Evolutionary conservation across 805 yeast genomes (phyloP).

Genomic region (Jamesozyma gamospora): DNA sequence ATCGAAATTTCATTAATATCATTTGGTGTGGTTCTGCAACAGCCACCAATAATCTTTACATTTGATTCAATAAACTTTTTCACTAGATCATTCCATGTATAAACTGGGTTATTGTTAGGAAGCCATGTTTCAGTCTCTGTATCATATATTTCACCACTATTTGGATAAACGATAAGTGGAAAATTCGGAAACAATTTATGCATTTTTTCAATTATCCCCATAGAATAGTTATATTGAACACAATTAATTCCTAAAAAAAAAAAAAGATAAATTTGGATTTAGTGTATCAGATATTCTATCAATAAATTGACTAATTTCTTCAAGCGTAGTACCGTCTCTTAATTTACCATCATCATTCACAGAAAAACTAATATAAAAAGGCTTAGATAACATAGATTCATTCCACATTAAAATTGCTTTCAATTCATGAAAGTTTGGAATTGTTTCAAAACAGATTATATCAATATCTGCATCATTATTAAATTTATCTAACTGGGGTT

Average conservation of each 20-base stretch:
- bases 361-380: slow-evolving; percentile 38
- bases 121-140: slow-evolving; percentile 37
- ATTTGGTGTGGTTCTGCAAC: slow-evolving; percentile 59
- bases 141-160: slow-evolving; percentile 62
- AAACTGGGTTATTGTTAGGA: slow-evolving; percentile 14
- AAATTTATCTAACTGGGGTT: slow-evolving; percentile 36
- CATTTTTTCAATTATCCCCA: slow-evolving; percentile 30
- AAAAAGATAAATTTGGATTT: slow-evolving; percentile 26
- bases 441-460: slow-evolving; percentile 58
- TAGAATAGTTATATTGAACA: slow-evolving; percentile 37
- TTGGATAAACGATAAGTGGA: slow-evolving; percentile 57
- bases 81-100: slow-evolving; percentile 33
- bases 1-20: slow-evolving; percentile 22
- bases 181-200: slow-evolving; percentile 13
- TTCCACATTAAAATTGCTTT: slow-evolving; percentile 35
- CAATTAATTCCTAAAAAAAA: slow-evolving; percentile 66
- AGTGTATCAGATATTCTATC: slow-evolving; percentile 11
- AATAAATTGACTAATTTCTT: slow-evolving; percentile 23
- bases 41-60: slow-evolving; percentile 57
- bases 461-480: slow-evolving; percentile 43
- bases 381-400: slow-evolving; percentile 31
- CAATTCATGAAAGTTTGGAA: slow-evolving; percentile 56
- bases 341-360: slow-evolving; percentile 30
- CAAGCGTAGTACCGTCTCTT: slow-evolving; percentile 43
- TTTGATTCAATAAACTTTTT: slow-evolving; percentile 33